Evolutionary conservation across 1,284 basidiomycete genomes (phyloP).

Genomic region (Exobasidium cylindrosporum): DNA sequence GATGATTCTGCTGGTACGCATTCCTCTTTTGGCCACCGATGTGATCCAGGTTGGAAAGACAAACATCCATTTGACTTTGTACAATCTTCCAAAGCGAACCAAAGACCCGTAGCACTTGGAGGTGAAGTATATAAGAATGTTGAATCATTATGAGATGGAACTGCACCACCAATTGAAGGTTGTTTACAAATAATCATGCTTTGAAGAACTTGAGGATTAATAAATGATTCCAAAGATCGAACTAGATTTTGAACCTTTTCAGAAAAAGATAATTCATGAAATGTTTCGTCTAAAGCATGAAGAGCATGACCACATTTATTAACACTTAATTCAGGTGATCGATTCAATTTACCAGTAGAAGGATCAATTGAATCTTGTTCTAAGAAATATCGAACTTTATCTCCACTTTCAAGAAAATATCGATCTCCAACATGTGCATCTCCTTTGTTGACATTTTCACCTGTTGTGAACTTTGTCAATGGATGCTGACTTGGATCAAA

Average conservation of each 20-base stretch:
- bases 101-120: constrained; percentile 85
- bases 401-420: constrained; percentile 85
- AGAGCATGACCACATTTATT: constrained; percentile 59
- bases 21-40: constrained; percentile 18
- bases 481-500: constrained; percentile 79
- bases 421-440: constrained; percentile 72
- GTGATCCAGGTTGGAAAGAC: constrained; percentile 37
- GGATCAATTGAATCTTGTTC: constrained; percentile 69
- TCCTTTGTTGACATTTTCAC: constrained; percentile 68
- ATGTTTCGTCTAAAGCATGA: constrained; percentile 78
- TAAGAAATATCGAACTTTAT: constrained; percentile 74
- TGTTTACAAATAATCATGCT: constrained; percentile 71
- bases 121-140: constrained; percentile 78
- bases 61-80: constrained; percentile 40
- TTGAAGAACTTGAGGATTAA: constrained; percentile 68
- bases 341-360: constrained; percentile 30
- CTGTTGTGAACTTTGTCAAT: constrained; percentile 83
- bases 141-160: constrained; percentile 60
- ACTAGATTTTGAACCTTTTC: constrained; percentile 28
- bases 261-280: constrained; percentile 55
- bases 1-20: background rate
- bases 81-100: constrained; percentile 82
- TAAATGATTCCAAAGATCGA: constrained; percentile 26
- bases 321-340: constrained; percentile 25
- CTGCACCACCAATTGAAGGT: constrained; percentile 46